A percentile compares a stretch with the other conserved stretches of the same genome.
phyloP scores from a whole-genome alignment of 1,139 yeast species.

The Groenewaldozyma auringiensis region DNA sequence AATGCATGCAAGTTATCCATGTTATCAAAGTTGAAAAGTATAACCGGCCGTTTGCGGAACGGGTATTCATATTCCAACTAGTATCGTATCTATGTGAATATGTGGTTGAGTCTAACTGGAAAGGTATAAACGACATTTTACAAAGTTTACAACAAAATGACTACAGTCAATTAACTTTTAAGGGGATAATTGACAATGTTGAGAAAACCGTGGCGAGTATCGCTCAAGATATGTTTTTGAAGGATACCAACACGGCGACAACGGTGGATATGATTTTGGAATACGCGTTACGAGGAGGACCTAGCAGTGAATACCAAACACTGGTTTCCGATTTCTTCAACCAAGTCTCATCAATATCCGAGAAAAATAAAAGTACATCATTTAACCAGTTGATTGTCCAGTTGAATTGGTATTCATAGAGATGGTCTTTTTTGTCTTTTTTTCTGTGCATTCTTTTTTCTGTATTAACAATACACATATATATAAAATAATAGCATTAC shows the following conservation, averaged over 20 bases:
- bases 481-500: neutral
- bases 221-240: conserved; percentile 2
- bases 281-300: neutral
- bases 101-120: conserved; percentile 8
- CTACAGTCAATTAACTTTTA: conserved; percentile 2
- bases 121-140: neutral
- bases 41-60: conserved; percentile 6
- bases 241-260: neutral
- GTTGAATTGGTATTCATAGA: neutral
- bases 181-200: conserved; percentile 5
- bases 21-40: conserved; percentile 10
- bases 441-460: neutral
- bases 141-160: conserved; percentile 2
- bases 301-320: neutral
- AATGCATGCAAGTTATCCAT: conserved; percentile 12
- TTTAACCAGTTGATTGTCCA: neutral
- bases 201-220: conserved; percentile 3
- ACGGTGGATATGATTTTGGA: conserved; percentile 4
- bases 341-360: neutral
- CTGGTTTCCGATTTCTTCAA: neutral
- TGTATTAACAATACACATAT: neutral
- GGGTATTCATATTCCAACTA: conserved; percentile 13
- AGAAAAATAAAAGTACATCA: neutral
- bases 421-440: too few species aligned
- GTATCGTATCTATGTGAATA: conserved; percentile 3